Percentiles rank a stretch among this genome's conserved stretches.
Evolutionary conservation across 352 stramenopile genomes (phyloP).

Genomic region (Phytophthora aleatoria): DNA sequence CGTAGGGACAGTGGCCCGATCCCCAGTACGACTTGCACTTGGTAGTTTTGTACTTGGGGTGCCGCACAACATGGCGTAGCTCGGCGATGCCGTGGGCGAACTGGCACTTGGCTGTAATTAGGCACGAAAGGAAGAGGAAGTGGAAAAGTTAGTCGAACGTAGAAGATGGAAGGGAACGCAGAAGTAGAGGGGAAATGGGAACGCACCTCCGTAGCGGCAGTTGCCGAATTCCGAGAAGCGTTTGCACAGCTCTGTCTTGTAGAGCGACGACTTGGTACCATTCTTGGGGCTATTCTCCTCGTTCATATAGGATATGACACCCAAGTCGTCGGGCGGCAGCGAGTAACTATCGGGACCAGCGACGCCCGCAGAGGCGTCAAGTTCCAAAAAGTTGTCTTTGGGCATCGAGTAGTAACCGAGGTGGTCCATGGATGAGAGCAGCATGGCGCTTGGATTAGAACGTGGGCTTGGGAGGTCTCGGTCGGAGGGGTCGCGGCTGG

Average conservation of each 20-base stretch:
- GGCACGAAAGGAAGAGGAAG: neutral
- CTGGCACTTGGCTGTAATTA: slow-evolving; percentile 78
- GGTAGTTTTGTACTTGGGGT: slow-evolving; percentile 92
- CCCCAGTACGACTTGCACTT: slow-evolving; percentile 92
- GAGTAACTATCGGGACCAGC: slow-evolving; percentile 40
- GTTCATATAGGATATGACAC: slow-evolving; percentile 55
- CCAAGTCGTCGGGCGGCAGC: slow-evolving; percentile 53
- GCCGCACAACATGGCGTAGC: slow-evolving; percentile 82
- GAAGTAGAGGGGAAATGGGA: neutral
- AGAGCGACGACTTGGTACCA: slow-evolving; percentile 84
- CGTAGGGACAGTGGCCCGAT: slow-evolving; percentile 89
- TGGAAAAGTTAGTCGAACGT: slow-evolving; percentile 2
- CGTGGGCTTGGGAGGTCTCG: slow-evolving; percentile 7
- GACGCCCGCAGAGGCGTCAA: slow-evolving; percentile 50
- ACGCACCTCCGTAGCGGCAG: slow-evolving; percentile 81
- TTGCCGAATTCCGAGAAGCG: slow-evolving; percentile 87
- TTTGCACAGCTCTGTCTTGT: slow-evolving; percentile 90
- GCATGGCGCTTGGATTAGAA: slow-evolving; percentile 44
- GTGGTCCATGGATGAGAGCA: slow-evolving; percentile 84
- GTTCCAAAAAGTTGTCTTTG: slow-evolving; percentile 75
- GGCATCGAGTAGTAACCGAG: slow-evolving; percentile 84
- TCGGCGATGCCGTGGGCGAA: slow-evolving; percentile 85
- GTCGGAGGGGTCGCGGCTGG: slow-evolving; percentile 19
- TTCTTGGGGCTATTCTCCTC: slow-evolving; percentile 87
- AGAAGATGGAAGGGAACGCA: neutral